Conservation (phyloP, 371 early-diverging fungal species). For the Funneliformis caledonium region DNA sequence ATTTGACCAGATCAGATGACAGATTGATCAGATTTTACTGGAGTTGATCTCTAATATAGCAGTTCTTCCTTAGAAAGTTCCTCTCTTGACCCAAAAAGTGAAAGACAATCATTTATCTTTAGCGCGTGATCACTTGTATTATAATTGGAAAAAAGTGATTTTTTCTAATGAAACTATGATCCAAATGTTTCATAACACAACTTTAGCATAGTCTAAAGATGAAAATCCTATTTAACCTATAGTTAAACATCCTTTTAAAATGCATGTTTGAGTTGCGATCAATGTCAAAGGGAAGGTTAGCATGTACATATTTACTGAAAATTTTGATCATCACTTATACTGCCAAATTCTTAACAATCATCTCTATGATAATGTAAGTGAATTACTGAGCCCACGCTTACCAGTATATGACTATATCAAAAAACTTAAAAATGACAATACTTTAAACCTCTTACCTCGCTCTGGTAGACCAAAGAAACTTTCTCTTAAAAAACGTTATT, state of each 20-base stretch:
- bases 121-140: not conserved
- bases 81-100: not conserved
- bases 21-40: no score
- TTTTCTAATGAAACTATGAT: slow-evolving; percentile 14
- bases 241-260: slow-evolving; percentile 18
- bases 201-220: not conserved
- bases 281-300: not conserved
- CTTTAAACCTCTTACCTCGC: no score
- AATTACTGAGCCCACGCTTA: not conserved
- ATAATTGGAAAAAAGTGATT: not conserved
- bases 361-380: not conserved
- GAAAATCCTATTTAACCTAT: not conserved
- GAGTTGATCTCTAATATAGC: no score
- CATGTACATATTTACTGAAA: not conserved
- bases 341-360: not conserved
- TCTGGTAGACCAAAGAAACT: no score
- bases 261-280: slow-evolving; percentile 14
- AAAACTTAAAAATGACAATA: no score
- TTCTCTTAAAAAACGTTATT: no score
- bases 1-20: no score
- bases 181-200: slow-evolving; percentile 17
- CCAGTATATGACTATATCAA: no score
- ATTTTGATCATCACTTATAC: not conserved
- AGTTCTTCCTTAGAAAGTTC: not conserved
- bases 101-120: not conserved